Percentiles rank a stretch among this genome's conserved stretches.
Evolutionary conservation across 257 asterid genomes (phyloP).

Genomic region (Dorcoceras hygrometricum): DNA sequence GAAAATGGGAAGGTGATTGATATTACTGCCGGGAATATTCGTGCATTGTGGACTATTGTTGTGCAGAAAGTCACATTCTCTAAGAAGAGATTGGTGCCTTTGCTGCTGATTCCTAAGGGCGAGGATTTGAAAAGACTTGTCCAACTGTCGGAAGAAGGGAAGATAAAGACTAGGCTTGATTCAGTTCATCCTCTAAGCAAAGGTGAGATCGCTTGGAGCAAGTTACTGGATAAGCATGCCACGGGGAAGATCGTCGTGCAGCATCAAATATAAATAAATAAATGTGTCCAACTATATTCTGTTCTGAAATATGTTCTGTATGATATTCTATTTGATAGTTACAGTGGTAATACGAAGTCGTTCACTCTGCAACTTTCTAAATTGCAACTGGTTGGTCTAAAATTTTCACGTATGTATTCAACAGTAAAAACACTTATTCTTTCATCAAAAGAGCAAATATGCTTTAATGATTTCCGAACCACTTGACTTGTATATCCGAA

Average conservation of each 20-base stretch:
- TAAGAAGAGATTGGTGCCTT: not conserved
- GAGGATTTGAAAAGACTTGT: not conserved
- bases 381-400: too few relatives aligned
- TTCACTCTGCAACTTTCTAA: too few relatives aligned
- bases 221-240: not conserved
- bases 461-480: too few relatives aligned
- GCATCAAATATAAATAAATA: not conserved
- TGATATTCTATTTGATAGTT: too few relatives aligned
- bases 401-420: too few relatives aligned
- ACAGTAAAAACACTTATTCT: too few relatives aligned
- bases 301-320: too few relatives aligned
- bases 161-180: not conserved
- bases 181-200: not conserved
- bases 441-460: too few relatives aligned
- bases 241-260: not conserved
- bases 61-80: not conserved
- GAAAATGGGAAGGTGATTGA: not conserved
- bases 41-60: not conserved
- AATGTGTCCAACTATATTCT: too few relatives aligned
- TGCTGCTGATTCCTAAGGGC: not conserved
- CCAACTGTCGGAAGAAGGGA: not conserved
- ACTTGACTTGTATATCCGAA: too few relatives aligned
- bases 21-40: not conserved
- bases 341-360: too few relatives aligned
- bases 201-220: not conserved